Evolutionary conservation across 345 rosid genomes (phyloP).

Genomic region (Eucalyptus sideroxylon): DNA sequence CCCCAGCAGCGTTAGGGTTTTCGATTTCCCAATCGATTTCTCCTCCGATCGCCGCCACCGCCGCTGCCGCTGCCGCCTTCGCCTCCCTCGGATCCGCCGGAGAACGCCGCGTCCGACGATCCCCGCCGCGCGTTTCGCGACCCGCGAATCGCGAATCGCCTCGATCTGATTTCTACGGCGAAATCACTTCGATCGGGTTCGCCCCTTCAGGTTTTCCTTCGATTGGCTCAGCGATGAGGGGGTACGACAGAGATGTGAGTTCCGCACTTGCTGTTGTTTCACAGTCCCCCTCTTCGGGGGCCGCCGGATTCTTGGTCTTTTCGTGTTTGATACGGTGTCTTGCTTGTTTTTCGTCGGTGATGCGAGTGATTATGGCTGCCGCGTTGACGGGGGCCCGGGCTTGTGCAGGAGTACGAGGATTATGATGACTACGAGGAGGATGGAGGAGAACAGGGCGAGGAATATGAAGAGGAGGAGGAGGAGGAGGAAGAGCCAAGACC

Average conservation of each 20-base stretch:
- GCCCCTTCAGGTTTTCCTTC: neutral
- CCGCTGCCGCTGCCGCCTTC: neutral
- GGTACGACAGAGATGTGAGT: constrained; percentile 36
- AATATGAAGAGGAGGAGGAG: constrained; percentile 12
- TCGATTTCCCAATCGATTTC: neutral
- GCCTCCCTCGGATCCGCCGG: neutral
- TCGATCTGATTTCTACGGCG: neutral
- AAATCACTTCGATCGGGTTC: neutral
- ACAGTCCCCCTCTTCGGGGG: neutral
- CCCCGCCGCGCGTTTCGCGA: neutral
- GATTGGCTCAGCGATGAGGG: constrained; percentile 21
- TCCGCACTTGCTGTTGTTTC: neutral
- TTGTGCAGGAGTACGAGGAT: constrained; percentile 13
- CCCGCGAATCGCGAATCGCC: neutral
- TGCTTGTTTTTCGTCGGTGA: neutral
- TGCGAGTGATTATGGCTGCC: neutral
- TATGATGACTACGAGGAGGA: constrained; percentile 48
- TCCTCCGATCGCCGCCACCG: neutral
- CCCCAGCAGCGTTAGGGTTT: neutral
- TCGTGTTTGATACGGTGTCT: neutral
- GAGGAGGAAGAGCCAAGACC: constrained; percentile 40
- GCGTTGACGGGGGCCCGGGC: constrained; percentile 8
- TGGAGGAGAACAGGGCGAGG: constrained; percentile 20
- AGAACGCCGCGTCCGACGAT: neutral
- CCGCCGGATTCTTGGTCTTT: neutral